Evolutionary conservation across 1,139 yeast genomes (phyloP), one percentile per base, ranked within the genome.

Genomic region (Pichia sp.): DNA sequence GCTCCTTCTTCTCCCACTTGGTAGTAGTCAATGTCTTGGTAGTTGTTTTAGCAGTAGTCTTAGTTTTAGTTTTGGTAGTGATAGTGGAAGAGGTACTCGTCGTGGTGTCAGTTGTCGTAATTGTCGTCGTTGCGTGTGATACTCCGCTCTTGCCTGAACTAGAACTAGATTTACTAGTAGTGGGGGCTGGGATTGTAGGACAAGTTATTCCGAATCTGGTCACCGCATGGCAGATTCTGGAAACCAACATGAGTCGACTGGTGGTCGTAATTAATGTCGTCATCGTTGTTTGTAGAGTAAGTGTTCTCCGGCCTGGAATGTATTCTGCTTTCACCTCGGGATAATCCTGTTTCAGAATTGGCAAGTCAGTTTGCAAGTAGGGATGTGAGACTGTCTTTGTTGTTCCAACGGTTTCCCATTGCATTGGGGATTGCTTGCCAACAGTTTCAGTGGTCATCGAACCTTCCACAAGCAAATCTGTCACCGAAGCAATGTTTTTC

Each of bases 391-490:
- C 49, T 4, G 55, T 52, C 8, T 26, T 48, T 3, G 62, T 57
- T 11, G 45, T 55, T 3, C 57, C 56, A 3, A 43, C 36, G 5
- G 57, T 49, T 23, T 45, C 32, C 19, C 42, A 51, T 8, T 50
- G 50, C 6, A 54, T 32, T 23, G 54, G n/a, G 1, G 61, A 58
- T 52, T 56, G 58, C 36, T 54, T 58, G 2, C 55, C 62, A 26
- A 58, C 50, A 8, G 58, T 54, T 31, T 26, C 52, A 8, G 63
- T 62, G 2, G 41, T 34, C 13, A 45, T 23, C 11, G 51, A 29
- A n/a, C 57, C 51, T 15, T 61, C 60, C 15, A 59, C 26, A 26
- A 32, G 7, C 10, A 50, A n/a, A 13, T 36, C 50, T 2, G 47
- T 48, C 3, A 47, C 16, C 8, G 50, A 13, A 29, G 15, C 8